Percentiles rank a stretch among this genome's conserved stretches.
These are phyloP conservation scores for Pythium insidiosum DNA, from an alignment of 352 stramenopile genomes.

Conservation along the genomic window DNA sequence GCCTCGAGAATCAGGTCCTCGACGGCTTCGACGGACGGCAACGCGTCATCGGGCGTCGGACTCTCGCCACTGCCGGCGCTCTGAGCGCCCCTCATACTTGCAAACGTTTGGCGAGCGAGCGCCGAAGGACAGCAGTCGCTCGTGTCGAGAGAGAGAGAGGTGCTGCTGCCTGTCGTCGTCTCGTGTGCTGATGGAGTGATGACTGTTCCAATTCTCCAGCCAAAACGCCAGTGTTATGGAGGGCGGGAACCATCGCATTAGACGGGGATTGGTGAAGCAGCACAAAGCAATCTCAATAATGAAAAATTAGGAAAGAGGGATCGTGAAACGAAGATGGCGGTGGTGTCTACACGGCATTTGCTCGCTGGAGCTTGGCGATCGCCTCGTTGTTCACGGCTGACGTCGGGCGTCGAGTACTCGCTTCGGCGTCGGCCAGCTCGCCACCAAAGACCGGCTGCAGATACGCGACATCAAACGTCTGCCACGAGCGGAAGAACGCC, in stretches of 20 bases:
- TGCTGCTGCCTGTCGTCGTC: no score
- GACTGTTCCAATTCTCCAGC: constrained; percentile 18
- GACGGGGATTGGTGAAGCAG: not conserved
- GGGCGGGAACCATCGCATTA: not conserved
- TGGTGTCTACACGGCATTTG: no score
- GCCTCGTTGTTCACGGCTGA: constrained; percentile 16
- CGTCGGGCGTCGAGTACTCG: constrained; percentile 1
- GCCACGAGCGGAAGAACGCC: constrained; percentile 71
- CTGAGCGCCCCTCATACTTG: not conserved
- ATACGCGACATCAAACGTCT: constrained; percentile 68
- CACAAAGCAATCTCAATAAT: no score
- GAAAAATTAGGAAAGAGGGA: no score
- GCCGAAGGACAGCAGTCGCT: not conserved
- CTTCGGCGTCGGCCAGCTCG: constrained; percentile 11
- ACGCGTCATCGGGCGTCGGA: constrained; percentile 3
- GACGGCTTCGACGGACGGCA: constrained; percentile 34
- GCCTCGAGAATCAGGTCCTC: constrained; percentile 73
- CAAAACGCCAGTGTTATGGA: constrained; percentile 4
- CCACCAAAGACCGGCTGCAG: constrained; percentile 81
- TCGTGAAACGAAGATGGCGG: no score
- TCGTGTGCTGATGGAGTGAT: no score
- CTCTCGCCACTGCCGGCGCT: not conserved
- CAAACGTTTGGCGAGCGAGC: no score
- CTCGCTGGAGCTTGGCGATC: constrained; percentile 28
- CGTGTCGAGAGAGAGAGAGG: not conserved